Evolutionary conservation across 768 basidiomycete species (phyloP), one percentile per base, ranked within the genome.

Genomic region (Hydnomerulius pinastri): DNA sequence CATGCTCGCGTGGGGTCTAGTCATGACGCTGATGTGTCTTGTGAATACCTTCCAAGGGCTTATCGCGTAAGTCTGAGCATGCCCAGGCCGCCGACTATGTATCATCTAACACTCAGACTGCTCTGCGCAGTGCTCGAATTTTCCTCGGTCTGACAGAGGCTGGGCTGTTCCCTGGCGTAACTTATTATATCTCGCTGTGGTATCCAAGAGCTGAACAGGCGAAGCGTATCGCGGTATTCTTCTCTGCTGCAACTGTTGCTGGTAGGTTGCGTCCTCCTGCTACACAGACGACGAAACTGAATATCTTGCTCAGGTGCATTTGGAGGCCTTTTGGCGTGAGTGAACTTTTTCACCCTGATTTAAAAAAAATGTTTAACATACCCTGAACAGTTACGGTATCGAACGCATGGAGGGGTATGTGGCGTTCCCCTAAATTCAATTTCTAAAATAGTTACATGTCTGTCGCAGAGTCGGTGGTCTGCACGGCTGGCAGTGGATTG

Each of bases 181-280:
- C 68, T 2, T 79, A 76, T 48, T 74, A 71, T 35, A 68, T 83
- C 37, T 81, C 79, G 10, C 63, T 81, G 42, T 86, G 84, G 83
- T 81, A 88, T 60, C 75, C 80, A 9, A 71, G 78, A 29, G 68
- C 70, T 45, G 84, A 86, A 58, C 77, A 83, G 37, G 82, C 79
- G 15, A 69, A 67, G 57, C 77, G 84, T 23, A 75, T 83, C 48
- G 81, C 83, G 4, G 71, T 86, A 30, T 85, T 86, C 71, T 84
- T 84, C 63, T 78, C 78, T 17, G 81, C 82, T 30, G 81, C 82
- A 10, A 83, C 81, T 2, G 59, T 79, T 29, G 77, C 82, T 15
- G 82, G 77, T 64, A 27, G 13, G 62, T 46, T 30, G n/a, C 4
- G 15, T 6, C 32, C 6, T 35, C 12, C 11, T 21, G 43, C 43